Base-by-base conservation (phyloP, 1,284 basidiomycete genomes). In the Singerocomus inundabilis region DNA sequence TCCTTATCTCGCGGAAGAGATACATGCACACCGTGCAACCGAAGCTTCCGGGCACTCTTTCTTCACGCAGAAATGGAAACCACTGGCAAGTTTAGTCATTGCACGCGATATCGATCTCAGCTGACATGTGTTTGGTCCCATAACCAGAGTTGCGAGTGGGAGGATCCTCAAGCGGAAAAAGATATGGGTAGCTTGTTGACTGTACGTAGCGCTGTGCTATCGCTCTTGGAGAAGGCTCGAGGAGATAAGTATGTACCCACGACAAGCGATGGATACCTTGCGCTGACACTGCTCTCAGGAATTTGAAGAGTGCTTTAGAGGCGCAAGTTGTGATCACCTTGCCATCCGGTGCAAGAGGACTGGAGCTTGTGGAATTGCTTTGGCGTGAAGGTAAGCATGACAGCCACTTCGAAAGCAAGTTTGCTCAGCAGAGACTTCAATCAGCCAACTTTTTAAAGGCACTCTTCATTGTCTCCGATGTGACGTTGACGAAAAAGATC, bases 1-100 rank as follows among this genome's bases (percentile, higher is more conserved):
- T 5, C 96, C 97, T 3, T 90, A 97, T 64, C 79, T 98, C 3
- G 90, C 93, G 0, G 95, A 98, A 70, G 96, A 99, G 66, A 82
- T 97, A 42, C 79, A 90, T 66, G 26, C 65, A 70, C 62, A 70
- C 7, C 28, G 46, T 34, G 25, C 32, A 26, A 42, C 56, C 62
- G 70, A 49, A 57, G 60, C 16, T 63, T 63, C 16, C 61, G 60
- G 21, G 66, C 68, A 9, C 63, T 89, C 87, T 0, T 76, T 89
- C 16, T 93, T 93, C 59, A 70, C 74, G 52, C 73, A 71, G 4
- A 71, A 68, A 15, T 92, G 91, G 89, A 64, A 58, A 46, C 73
- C 76, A 21, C 56, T 86, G 56, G 88, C 87, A 56, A 37, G 80
- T 63, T 36, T 29, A 10, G 16, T 24, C 25, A 40, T 30, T 44